Base-by-base conservation (phyloP, 768 basidiomycete genomes). In the Agrocybe praecox region DNA sequence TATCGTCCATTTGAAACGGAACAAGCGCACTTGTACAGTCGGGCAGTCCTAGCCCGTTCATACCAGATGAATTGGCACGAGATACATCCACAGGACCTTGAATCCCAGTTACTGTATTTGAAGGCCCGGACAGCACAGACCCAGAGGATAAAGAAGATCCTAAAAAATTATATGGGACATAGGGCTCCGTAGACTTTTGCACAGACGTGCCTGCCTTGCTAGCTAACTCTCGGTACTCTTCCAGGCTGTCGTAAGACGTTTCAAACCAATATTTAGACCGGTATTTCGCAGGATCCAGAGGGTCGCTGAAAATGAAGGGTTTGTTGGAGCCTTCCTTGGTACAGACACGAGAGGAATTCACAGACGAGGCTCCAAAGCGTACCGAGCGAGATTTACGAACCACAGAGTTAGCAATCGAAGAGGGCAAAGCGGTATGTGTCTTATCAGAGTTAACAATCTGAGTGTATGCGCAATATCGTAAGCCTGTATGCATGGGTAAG, bases 221-320 rank as follows among this genome's bases (percentile, higher is more conserved):
- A n/a, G 36, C 5, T 14, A 40, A 47, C 6, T 15, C 32, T 14
- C 12, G n/a, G 26, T 44, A 23, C 11, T 18, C 7, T 22, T 46
- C 14, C 33, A 22, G 33, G 18, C 19, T 24, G 49, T 52, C 8
- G 11, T 18, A 26, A 36, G 21, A 26, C 21, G 46, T 18, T 12
- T 33, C 21, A 42, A 42, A 14, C 19, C 24, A n/a, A 22, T 34
- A 26, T 24, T 18, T 56, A 23, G n/a, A 33, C 21, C 59, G 56
- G 34, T 34, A 57, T 6, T 47, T 53, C n/a, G 55, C 43, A 14
- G 50, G 44, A 43, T 65, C 52, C 43, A 62, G 34, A 40, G 60
- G 63, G 29, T 60, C 53, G 53, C 58, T 65, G 44, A 58, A 65
- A 19, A 58, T 62, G 44, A 33, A 48, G 12, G 57, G 51, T 2